A percentile compares a stretch with the other conserved stretches of the same genome.
Conservation (phyloP, 805 yeast species). For the Saccharomycopsis sp. region DNA sequence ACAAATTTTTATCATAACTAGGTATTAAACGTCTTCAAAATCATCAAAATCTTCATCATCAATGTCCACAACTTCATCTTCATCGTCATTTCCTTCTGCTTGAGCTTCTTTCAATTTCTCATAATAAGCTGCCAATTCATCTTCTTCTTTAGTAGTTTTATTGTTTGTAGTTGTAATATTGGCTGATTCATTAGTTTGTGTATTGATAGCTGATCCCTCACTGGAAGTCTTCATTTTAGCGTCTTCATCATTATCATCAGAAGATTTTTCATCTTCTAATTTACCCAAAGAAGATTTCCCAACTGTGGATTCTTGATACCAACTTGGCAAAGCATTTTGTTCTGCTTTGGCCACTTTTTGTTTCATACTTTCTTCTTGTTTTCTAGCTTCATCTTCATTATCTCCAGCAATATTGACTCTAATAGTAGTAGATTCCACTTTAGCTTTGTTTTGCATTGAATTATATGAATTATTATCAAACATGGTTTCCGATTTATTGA, state of each 20-base stretch:
- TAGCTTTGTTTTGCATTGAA: slow-evolving; percentile 24
- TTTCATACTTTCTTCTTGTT: slow-evolving; percentile 39
- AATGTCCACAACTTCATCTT: slow-evolving; percentile 42
- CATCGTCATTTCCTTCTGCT: slow-evolving; percentile 50
- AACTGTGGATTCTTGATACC: slow-evolving; percentile 91
- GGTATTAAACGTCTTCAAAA: slow-evolving; percentile 22
- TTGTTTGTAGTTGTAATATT: slow-evolving; percentile 6
- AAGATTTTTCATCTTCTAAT: slow-evolving; percentile 38
- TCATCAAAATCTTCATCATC: slow-evolving; percentile 32
- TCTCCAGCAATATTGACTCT: slow-evolving; percentile 86
- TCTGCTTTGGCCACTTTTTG: slow-evolving; percentile 36
- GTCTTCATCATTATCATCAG: background rate
- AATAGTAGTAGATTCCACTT: slow-evolving; percentile 47
- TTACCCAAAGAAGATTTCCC: slow-evolving; percentile 54
- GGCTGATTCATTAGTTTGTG: no score
- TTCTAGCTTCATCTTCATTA: slow-evolving; percentile 37
- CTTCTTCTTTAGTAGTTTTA: slow-evolving; percentile 33
- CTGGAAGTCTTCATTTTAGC: background rate
- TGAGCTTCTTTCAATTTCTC: slow-evolving; percentile 66
- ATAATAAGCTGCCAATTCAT: slow-evolving; percentile 64
- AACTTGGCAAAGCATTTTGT: slow-evolving; percentile 92
- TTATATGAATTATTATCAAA: slow-evolving; percentile 27
- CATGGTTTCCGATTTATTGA: slow-evolving; percentile 30
- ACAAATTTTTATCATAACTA: background rate
- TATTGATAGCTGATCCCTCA: background rate